A percentile compares a stretch with the other conserved stretches of the same genome.
Conservation (phyloP, 495 filamentous ascomycete species). For the Aspergillus leporis region DNA sequence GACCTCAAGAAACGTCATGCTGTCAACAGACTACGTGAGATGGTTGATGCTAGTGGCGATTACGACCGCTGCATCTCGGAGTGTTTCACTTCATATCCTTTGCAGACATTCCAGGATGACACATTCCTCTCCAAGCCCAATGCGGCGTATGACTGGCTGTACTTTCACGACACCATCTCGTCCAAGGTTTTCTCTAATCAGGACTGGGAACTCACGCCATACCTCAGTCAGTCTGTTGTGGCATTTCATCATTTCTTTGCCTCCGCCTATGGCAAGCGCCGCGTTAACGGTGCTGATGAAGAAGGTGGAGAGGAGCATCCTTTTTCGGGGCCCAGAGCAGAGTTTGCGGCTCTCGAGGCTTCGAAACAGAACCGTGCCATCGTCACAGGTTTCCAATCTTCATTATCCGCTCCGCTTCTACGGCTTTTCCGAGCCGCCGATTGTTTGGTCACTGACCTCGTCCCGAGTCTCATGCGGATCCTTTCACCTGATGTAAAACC, state of each 20-base stretch:
- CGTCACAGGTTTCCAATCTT: constrained; percentile 53
- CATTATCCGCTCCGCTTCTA: constrained; percentile 58
- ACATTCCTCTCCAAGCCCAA: constrained; percentile 85
- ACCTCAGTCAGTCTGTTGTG: constrained; percentile 79
- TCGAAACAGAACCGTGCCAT: constrained; percentile 65
- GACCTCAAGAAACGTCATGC: constrained; percentile 75
- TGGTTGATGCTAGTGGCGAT: constrained; percentile 88
- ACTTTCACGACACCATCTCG: constrained; percentile 86
- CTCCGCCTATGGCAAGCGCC: constrained; percentile 40
- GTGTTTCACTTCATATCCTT: constrained; percentile 81
- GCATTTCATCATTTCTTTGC: constrained; percentile 94
- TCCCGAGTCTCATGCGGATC: constrained; percentile 80
- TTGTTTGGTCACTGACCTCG: constrained; percentile 73
- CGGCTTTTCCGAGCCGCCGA: constrained; percentile 76
- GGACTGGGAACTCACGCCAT: constrained; percentile 85
- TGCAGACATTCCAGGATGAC: constrained; percentile 89
- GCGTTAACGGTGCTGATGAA: constrained; percentile 46
- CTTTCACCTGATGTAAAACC: constrained; percentile 89
- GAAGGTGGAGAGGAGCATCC: constrained; percentile 59
- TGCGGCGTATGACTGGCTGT: constrained; percentile 86
- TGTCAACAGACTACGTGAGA: constrained; percentile 77
- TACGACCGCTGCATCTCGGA: constrained; percentile 81
- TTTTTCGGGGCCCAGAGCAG: constrained; percentile 77
- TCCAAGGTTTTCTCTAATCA: constrained; percentile 70
- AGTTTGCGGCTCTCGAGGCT: constrained; percentile 75